Evolutionary conservation across 176 grass and related monocot species (phyloP).

Genomic region (Oryza longistaminata): DNA sequence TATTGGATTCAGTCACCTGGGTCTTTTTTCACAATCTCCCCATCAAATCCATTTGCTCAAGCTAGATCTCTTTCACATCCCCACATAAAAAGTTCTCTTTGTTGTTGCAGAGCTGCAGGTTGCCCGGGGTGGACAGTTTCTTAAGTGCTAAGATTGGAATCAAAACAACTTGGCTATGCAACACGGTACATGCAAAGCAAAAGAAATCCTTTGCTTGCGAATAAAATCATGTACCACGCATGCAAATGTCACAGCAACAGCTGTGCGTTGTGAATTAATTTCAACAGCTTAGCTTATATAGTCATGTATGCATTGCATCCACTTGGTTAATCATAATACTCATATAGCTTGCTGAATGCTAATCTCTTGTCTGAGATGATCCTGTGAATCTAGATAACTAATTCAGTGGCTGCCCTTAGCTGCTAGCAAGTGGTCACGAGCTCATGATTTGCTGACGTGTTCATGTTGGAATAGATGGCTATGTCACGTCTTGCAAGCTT

Average conservation of each 20-base stretch:
- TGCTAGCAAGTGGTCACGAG: conserved; percentile 6
- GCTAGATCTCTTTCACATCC: conserved; percentile 35
- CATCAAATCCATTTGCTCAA: conserved; percentile 8
- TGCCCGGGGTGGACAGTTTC: conserved; percentile 52
- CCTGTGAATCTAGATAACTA: not conserved
- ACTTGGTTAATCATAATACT: not conserved
- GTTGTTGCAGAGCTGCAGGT: conserved; percentile 28
- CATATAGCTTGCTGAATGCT: not conserved
- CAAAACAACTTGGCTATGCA: conserved; percentile 43
- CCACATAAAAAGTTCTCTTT: conserved; percentile 36
- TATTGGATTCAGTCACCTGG: not conserved
- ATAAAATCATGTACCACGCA: conserved; percentile 45
- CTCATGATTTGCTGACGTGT: conserved; percentile 22
- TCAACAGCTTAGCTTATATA: not conserved
- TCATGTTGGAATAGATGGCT: conserved; percentile 4
- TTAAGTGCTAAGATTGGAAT: conserved; percentile 64
- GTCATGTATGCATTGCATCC: not conserved
- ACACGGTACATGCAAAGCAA: conserved; percentile 50
- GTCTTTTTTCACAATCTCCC: conserved; percentile 10
- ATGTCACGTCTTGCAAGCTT: not conserved
- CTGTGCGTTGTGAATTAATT: not conserved
- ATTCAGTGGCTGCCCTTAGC: not conserved
- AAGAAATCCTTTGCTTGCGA: conserved; percentile 70
- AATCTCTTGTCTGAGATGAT: not conserved
- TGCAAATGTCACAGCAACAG: conserved; percentile 17